A percentile compares a stretch with the other conserved stretches of the same genome.
These are phyloP conservation scores for Leptodontidium sp. DNA, from an alignment of 2,329 filamentous ascomycete genomes.

Conservation along the genomic window DNA sequence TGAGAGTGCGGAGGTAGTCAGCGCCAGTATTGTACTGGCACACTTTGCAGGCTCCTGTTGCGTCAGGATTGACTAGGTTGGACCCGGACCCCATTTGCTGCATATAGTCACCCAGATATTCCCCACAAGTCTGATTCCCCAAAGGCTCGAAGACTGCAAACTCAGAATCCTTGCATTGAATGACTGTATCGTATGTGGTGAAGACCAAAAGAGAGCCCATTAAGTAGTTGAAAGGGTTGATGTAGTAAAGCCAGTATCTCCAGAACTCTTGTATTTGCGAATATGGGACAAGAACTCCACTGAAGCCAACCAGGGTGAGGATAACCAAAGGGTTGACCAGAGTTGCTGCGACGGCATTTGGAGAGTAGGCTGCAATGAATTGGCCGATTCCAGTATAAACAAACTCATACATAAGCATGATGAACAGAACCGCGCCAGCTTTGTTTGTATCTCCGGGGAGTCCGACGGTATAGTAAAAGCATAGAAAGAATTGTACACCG, in stretches of 20 bases:
- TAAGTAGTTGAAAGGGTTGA: slow-evolving; percentile 74
- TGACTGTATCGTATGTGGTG: slow-evolving; percentile 59
- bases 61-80: slow-evolving; percentile 67
- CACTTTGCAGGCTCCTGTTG: slow-evolving; percentile 62
- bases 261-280: slow-evolving; percentile 48
- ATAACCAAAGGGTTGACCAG: slow-evolving; percentile 56
- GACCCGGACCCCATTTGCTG: slow-evolving; percentile 53
- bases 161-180: slow-evolving; percentile 61
- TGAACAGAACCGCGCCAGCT: slow-evolving; percentile 60
- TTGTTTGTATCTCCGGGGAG: slow-evolving; percentile 54
- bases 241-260: slow-evolving; percentile 61
- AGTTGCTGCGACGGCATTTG: slow-evolving; percentile 66
- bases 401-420: slow-evolving; percentile 67
- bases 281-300: slow-evolving; percentile 79
- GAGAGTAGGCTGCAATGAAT: slow-evolving; percentile 68
- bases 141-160: slow-evolving; percentile 69
- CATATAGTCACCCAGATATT: slow-evolving; percentile 64
- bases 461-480: slow-evolving; percentile 67
- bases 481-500: slow-evolving; percentile 55
- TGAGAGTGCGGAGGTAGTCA: slow-evolving; percentile 67
- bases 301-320: slow-evolving; percentile 74
- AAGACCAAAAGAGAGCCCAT: slow-evolving; percentile 73
- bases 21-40: slow-evolving; percentile 66
- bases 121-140: slow-evolving; percentile 64
- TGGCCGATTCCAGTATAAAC: slow-evolving; percentile 68